phyloP scores from a whole-genome alignment of 164 flowering plant genomes.

The Litsea cubeba region DNA sequence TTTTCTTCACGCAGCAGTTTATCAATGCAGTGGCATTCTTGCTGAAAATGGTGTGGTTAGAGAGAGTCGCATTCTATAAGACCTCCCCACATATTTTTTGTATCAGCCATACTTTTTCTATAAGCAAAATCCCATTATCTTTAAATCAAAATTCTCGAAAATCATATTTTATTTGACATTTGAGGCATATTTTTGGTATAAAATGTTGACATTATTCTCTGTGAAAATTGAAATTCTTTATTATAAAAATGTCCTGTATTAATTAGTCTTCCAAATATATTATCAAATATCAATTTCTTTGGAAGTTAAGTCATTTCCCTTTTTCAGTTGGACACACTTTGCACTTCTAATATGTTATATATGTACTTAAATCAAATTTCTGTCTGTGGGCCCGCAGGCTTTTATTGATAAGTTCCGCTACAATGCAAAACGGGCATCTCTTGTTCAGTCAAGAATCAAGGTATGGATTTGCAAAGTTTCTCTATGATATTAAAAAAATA shows the following conservation, averaged over 20 bases:
- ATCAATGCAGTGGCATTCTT: too few relatives aligned
- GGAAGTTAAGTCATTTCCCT: not conserved
- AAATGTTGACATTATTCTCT: not conserved
- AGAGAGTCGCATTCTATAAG: too few relatives aligned
- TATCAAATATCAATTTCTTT: not conserved
- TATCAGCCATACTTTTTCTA: too few relatives aligned
- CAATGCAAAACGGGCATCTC: constrained; percentile 98
- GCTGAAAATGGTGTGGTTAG: too few relatives aligned
- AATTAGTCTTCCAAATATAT: not conserved
- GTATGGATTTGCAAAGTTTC: constrained; percentile 15
- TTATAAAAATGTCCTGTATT: not conserved
- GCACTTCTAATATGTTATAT: not conserved
- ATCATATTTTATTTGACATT: too few relatives aligned
- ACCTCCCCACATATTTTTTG: too few relatives aligned
- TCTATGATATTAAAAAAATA: too few relatives aligned
- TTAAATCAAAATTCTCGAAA: too few relatives aligned
- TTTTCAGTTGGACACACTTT: not conserved
- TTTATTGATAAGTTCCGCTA: constrained; percentile 96
- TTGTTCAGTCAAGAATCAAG: constrained; percentile 99
- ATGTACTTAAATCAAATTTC: not conserved
- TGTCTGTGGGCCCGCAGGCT: constrained; percentile 40
- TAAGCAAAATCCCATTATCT: too few relatives aligned
- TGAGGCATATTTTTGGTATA: not conserved
- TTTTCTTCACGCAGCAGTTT: too few relatives aligned
- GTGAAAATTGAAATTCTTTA: not conserved